Evolutionary conservation across 176 grass and related monocot species (phyloP), one percentile per base, ranked within the genome.

Genomic region (Carex littledalei): DNA sequence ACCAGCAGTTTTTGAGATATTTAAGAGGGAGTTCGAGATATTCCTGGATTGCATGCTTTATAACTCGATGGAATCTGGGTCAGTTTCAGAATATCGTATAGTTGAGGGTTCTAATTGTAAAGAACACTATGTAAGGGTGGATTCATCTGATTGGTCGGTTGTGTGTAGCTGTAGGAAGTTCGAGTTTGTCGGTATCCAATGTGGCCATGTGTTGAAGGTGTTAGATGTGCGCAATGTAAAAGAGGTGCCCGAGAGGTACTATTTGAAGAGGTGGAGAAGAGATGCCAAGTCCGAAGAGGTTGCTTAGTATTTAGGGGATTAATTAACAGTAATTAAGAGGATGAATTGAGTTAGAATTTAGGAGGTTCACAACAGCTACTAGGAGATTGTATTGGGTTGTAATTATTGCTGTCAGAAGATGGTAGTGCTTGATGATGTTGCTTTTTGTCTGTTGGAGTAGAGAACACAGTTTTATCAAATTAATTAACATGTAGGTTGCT

Each of bases 161-260:
- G 65, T 49, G 13, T 93, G 88, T 78, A 90, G 49, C 67, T 93
- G 91, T 86, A 90, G 86, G 73, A 93, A 90, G 32, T 90, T 93
- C 59, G 88, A 93, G n/a, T 88, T 90, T 84, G 41, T 85, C 1
- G 86, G 86, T 0, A 53, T 93, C 55, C 82, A 86, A 7, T 93
- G 88, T 52, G 60, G 81, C 53, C 91, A 93, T 79, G 84, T 86
- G 26, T 78, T 90, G 32, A 93, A 93, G 60, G 88, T 93, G 32
- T 66, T 93, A 17, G 88, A 90, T 80, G 80, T 86, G 71, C 79
- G 84, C 61, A 90, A 93, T 66, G 61, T 88, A 31, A 90, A 93
- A 63, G 86, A 87, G 74, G 56, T 88, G 59, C 79, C 86, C 63
- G 77, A 86, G 60, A 45, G 87, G 2, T 90, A 84, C 72, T 88